Evolutionary conservation across 805 yeast species (phyloP).

Genomic region (Cephaloascus fragrans): DNA sequence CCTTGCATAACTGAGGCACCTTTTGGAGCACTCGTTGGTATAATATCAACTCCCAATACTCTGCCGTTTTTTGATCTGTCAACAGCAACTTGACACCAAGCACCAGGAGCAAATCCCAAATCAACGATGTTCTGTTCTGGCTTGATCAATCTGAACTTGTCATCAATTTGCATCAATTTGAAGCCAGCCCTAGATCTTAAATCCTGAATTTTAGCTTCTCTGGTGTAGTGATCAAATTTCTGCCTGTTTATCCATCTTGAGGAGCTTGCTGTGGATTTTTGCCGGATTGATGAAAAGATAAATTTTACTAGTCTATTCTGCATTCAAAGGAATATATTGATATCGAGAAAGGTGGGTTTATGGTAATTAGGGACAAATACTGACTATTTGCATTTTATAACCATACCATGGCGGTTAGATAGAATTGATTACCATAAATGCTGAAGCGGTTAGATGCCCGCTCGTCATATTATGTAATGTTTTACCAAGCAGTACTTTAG

Average conservation of each 20-base stretch:
- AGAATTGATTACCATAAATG: too few relatives aligned
- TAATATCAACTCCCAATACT: constrained; percentile 74
- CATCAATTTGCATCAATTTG: constrained; percentile 69
- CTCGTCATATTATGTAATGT: too few relatives aligned
- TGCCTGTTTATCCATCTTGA: constrained; percentile 71
- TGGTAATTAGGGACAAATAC: too few relatives aligned
- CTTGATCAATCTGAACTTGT: constrained; percentile 48
- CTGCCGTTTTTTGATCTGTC: constrained; percentile 39
- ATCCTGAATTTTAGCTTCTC: constrained; percentile 53
- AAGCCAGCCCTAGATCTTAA: constrained; percentile 85
- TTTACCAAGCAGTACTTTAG: too few relatives aligned
- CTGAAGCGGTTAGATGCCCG: too few relatives aligned
- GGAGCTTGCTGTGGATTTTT: too few relatives aligned
- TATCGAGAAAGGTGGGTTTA: too few relatives aligned
- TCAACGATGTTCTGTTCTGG: constrained; percentile 62
- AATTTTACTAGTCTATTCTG: too few relatives aligned
- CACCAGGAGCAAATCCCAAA: constrained; percentile 86
- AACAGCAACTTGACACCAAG: constrained; percentile 84
- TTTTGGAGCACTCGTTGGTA: constrained; percentile 67
- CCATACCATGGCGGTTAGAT: too few relatives aligned
- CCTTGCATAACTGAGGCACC: constrained; percentile 84
- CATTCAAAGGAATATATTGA: too few relatives aligned
- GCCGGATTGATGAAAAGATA: too few relatives aligned
- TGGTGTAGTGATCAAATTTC: constrained; percentile 50
- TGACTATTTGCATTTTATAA: too few relatives aligned